A percentile compares a stretch with the other conserved stretches of the same genome.
phyloP scores from a whole-genome alignment of 2,329 filamentous ascomycete genomes.

The Phialemonium atrogriseum region DNA sequence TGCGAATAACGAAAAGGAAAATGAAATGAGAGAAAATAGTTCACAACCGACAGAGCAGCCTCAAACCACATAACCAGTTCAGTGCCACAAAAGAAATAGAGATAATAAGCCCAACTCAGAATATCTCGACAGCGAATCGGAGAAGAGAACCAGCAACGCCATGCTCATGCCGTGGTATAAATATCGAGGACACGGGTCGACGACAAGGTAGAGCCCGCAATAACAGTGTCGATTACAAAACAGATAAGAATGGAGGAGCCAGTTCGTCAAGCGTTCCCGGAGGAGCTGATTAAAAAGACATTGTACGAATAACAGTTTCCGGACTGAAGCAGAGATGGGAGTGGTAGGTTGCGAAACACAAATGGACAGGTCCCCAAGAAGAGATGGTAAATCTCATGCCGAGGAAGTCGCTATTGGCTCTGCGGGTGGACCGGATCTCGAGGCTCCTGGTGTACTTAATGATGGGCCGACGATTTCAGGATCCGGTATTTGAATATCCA shows the following conservation, averaged over 20 bases:
- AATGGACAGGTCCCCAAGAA: not conserved
- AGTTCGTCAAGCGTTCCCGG: no score
- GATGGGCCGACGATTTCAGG: conserved; percentile 55
- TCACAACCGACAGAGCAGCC: no score
- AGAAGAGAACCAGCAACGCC: conserved; percentile 9
- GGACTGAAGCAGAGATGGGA: no score
- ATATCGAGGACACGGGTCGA: not conserved
- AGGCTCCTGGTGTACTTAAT: conserved; percentile 34
- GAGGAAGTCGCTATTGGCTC: conserved; percentile 7
- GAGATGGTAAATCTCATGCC: conserved; percentile 1
- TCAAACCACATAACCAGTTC: no score
- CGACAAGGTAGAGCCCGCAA: no score
- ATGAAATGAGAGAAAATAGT: no score
- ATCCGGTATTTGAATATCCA: conserved; percentile 76
- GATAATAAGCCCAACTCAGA: no score
- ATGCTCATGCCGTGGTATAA: conserved; percentile 9
- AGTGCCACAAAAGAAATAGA: no score
- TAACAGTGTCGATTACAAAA: conserved; percentile 2
- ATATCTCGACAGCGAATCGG: no score
- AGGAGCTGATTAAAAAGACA: not conserved
- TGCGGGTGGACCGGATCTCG: conserved; percentile 18
- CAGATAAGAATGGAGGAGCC: no score
- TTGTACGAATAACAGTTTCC: not conserved
- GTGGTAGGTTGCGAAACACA: not conserved
- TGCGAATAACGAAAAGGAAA: no score